Evolutionary conservation across 371 early-diverging fungal genomes (phyloP).

Genomic region (Enterospora canceri): DNA sequence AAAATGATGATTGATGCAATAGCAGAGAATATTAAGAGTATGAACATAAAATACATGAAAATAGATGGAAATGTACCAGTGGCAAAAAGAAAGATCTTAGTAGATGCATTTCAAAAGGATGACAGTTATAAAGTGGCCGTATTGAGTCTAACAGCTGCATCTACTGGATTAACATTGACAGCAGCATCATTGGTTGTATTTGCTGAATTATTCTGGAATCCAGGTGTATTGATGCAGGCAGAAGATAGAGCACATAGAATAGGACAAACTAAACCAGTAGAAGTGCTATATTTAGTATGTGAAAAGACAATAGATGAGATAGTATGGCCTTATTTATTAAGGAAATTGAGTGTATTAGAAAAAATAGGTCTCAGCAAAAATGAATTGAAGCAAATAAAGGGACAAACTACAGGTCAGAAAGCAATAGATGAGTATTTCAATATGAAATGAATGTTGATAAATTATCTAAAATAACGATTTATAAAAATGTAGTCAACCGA

Average conservation of each 20-base stretch:
- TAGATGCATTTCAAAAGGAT: conserved; percentile 55
- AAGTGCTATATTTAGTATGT: conserved; percentile 60
- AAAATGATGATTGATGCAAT: conserved; percentile 55
- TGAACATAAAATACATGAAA: conserved; percentile 56
- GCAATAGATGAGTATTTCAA: too few relatives aligned
- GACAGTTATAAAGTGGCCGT: conserved; percentile 57
- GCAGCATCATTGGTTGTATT: conserved; percentile 60
- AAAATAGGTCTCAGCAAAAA: conserved; percentile 46
- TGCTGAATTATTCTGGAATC: conserved; percentile 63
- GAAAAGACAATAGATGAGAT: conserved; percentile 58
- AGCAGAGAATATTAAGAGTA: conserved; percentile 30
- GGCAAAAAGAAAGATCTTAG: conserved; percentile 44
- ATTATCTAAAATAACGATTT: too few relatives aligned
- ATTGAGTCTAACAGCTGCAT: conserved; percentile 59
- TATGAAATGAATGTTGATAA: too few relatives aligned
- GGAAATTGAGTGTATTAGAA: conserved; percentile 48
- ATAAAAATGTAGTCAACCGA: too few relatives aligned
- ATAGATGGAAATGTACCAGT: conserved; percentile 59
- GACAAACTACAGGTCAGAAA: background rate
- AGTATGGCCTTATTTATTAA: conserved; percentile 44
- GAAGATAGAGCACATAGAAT: conserved; percentile 60
- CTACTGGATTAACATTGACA: conserved; percentile 60
- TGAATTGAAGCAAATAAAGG: conserved; percentile 34
- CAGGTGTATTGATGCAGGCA: conserved; percentile 59
- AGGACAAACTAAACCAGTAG: conserved; percentile 58